A percentile compares a stretch with the other conserved stretches of the same genome.
phyloP scores from a whole-genome alignment of 2,329 filamentous ascomycete species.

The Hirsutella rhossiliensis region DNA sequence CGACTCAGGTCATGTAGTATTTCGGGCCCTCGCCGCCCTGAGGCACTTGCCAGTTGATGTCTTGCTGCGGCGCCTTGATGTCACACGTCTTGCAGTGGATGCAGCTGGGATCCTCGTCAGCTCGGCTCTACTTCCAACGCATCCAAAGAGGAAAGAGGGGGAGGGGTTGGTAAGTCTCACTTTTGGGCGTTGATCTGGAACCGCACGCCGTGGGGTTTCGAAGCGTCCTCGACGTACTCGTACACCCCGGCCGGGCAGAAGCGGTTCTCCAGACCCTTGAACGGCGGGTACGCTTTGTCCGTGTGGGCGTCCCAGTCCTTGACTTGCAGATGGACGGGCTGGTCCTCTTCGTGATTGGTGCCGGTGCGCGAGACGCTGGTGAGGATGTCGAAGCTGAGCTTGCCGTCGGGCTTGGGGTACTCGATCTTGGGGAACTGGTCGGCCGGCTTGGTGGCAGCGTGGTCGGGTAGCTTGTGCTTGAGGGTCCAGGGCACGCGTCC shows the following conservation, averaged over 20 bases:
- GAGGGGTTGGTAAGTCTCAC: conserved; percentile 39
- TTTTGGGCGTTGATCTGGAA: conserved; percentile 98
- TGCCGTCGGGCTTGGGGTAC: conserved; percentile 92
- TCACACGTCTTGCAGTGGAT: conserved; percentile 99
- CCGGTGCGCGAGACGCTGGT: conserved; percentile 92
- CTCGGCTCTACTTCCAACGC: conserved; percentile 1
- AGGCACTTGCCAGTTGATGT: conserved; percentile 94
- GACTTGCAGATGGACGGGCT: conserved; percentile 91
- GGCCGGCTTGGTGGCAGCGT: conserved; percentile 67
- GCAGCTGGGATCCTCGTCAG: conserved; percentile 45
- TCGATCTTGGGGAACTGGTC: conserved; percentile 79
- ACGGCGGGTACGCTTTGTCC: conserved; percentile 69
- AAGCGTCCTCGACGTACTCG: conserved; percentile 89
- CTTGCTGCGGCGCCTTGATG: conserved; percentile 93
- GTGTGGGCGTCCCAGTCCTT: conserved; percentile 91
- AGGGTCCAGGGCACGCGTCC: conserved; percentile 87
- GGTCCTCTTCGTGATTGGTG: conserved; percentile 97
- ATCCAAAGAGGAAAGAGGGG: neutral
- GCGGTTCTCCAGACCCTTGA: conserved; percentile 85
- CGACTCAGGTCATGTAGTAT: conserved; percentile 52
- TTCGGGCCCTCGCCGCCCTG: conserved; percentile 76
- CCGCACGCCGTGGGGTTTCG: conserved; percentile 74
- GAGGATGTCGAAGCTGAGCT: conserved; percentile 90
- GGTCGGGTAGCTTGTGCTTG: conserved; percentile 68
- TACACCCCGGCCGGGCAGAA: conserved; percentile 98